phyloP scores from a whole-genome alignment of 371 early-diverging fungal species.

The Mortierella sp. region DNA sequence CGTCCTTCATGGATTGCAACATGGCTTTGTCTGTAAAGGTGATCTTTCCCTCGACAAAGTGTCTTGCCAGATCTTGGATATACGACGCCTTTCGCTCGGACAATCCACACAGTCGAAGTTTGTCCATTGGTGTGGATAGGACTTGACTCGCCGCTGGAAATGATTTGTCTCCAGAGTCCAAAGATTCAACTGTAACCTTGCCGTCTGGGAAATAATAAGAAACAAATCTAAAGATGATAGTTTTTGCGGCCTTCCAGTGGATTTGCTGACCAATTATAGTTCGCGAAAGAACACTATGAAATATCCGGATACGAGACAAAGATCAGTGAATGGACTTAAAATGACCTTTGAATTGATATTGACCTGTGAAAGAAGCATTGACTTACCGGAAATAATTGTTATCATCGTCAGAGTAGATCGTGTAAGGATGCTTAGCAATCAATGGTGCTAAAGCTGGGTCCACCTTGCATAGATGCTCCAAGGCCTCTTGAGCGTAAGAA shows the following conservation, averaged over 20 bases:
- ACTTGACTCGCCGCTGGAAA: slow-evolving; percentile 64
- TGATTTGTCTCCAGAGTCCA: slow-evolving; percentile 55
- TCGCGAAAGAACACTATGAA: slow-evolving; percentile 39
- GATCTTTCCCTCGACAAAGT: slow-evolving; percentile 64
- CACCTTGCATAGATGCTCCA: slow-evolving; percentile 33
- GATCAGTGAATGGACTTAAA: neutral
- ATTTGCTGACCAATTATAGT: slow-evolving; percentile 73
- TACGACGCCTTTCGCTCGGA: slow-evolving; percentile 72
- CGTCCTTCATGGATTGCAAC: slow-evolving; percentile 60
- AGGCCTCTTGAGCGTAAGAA: slow-evolving; percentile 25
- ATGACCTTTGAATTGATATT: neutral
- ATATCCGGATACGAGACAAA: neutral
- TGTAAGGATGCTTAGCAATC: slow-evolving; percentile 30
- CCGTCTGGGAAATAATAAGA: slow-evolving; percentile 50
- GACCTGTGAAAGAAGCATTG: neutral
- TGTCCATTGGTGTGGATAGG: slow-evolving; percentile 39
- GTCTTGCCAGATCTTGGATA: slow-evolving; percentile 63
- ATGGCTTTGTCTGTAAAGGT: slow-evolving; percentile 51
- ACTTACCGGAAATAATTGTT: slow-evolving; percentile 52
- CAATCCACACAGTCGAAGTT: slow-evolving; percentile 62
- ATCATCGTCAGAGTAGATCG: slow-evolving; percentile 40
- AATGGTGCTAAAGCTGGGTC: slow-evolving; percentile 37
- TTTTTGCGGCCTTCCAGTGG: slow-evolving; percentile 69
- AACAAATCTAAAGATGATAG: slow-evolving; percentile 65
- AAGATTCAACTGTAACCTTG: slow-evolving; percentile 28